A percentile compares a stretch with the other conserved stretches of the same genome.
These are phyloP conservation scores for Pichia sp. DNA, from an alignment of 1,139 yeast genomes.

Conservation along the genomic window DNA sequence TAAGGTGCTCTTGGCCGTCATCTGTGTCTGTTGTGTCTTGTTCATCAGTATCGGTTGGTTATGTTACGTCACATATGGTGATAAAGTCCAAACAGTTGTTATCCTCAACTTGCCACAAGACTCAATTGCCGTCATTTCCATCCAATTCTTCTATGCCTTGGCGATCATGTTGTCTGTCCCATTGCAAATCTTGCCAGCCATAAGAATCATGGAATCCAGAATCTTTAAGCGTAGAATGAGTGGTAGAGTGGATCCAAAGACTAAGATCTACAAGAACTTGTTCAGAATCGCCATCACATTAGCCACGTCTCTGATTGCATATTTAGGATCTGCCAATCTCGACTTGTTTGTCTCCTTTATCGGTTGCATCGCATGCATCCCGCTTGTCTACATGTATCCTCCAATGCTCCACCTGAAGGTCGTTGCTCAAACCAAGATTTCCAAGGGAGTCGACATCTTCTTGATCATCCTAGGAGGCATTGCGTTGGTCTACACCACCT, in stretches of 20 bases:
- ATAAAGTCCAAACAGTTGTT: slow-evolving; percentile 62
- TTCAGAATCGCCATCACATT: slow-evolving; percentile 54
- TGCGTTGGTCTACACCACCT: slow-evolving; percentile 64
- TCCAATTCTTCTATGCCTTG: slow-evolving; percentile 64
- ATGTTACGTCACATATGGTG: slow-evolving; percentile 73
- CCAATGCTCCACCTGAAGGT: slow-evolving; percentile 61
- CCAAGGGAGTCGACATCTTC: slow-evolving; percentile 41
- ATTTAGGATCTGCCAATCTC: slow-evolving; percentile 62
- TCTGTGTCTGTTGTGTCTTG: slow-evolving; percentile 55
- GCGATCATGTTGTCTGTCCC: slow-evolving; percentile 79
- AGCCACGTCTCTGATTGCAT: slow-evolving; percentile 51
- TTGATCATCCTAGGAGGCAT: slow-evolving; percentile 55
- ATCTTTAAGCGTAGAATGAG: slow-evolving; percentile 48
- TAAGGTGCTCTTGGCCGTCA: slow-evolving; percentile 56
- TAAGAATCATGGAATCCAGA: slow-evolving; percentile 64
- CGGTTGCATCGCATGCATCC: slow-evolving; percentile 82
- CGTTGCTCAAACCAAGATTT: slow-evolving; percentile 31
- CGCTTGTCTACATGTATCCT: slow-evolving; percentile 80
- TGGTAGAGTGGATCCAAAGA: slow-evolving; percentile 50
- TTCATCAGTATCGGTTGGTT: slow-evolving; percentile 63
- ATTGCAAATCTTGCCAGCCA: slow-evolving; percentile 73
- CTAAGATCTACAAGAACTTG: slow-evolving; percentile 68
- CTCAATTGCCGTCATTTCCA: slow-evolving; percentile 59
- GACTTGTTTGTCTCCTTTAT: slow-evolving; percentile 74
- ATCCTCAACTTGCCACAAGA: slow-evolving; percentile 68